These are phyloP conservation scores for Aspergillus affinis DNA, from an alignment of 495 filamentous ascomycete genomes.

Conservation along the genomic window DNA sequence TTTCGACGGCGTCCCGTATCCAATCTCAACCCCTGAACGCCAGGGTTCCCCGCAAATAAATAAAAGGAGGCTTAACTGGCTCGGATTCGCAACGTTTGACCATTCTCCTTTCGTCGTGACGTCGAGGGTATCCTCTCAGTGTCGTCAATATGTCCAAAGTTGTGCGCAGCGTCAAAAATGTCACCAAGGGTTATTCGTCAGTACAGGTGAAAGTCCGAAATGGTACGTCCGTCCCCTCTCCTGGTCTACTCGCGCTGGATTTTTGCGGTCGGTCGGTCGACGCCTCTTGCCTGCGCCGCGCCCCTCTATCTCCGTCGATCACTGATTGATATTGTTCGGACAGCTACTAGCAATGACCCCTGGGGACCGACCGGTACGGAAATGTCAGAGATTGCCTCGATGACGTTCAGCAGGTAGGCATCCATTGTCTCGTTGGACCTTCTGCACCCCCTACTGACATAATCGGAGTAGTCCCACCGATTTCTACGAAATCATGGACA, in stretches of 20 bases:
- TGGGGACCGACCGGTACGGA: constrained; percentile 98
- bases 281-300: not conserved
- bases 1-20: not conserved
- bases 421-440: not conserved
- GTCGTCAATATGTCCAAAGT: constrained; percentile 83
- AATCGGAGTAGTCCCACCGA: constrained; percentile 70
- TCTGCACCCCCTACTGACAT: constrained; percentile 15
- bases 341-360: constrained; percentile 98
- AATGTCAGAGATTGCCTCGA: constrained; percentile 97
- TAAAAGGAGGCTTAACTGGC: not conserved
- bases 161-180: constrained; percentile 97
- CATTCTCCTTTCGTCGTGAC: constrained; percentile 20
- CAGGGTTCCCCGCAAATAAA: not conserved
- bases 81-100: constrained; percentile 6
- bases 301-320: not conserved
- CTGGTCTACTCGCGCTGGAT: constrained; percentile 14
- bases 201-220: constrained; percentile 99
- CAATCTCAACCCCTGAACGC: not conserved
- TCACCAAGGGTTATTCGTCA: constrained; percentile 97
- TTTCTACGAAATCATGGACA: constrained; percentile 99
- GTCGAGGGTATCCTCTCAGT: constrained; percentile 9
- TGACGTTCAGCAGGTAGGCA: constrained; percentile 94
- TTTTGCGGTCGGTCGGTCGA: constrained; percentile 2
- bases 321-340: constrained; percentile 4
- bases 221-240: constrained; percentile 61